These are phyloP conservation scores for Kwoniella sp. DNA, from an alignment of 768 basidiomycete species.

Conservation along the genomic window DNA sequence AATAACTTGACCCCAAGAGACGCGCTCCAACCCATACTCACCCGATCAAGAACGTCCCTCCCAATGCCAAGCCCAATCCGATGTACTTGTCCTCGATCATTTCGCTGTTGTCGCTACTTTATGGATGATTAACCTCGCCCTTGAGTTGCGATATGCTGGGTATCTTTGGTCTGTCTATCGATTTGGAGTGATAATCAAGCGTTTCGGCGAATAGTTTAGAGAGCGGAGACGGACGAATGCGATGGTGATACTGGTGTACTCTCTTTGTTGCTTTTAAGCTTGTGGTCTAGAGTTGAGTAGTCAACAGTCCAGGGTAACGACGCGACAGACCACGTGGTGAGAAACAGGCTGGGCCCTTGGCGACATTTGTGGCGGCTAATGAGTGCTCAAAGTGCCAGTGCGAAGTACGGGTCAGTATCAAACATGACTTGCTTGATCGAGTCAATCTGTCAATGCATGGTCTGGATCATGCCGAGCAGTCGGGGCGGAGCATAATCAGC, in stretches of 20 bases:
- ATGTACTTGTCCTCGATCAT: slow-evolving; percentile 89
- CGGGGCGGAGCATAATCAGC: no score
- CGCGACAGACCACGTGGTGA: background rate
- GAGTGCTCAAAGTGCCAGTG: no score
- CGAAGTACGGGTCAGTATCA: no score
- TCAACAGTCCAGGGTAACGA: background rate
- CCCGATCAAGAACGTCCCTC: slow-evolving; percentile 79
- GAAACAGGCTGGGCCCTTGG: background rate
- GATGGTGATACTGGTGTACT: background rate
- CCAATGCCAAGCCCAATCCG: slow-evolving; percentile 83
- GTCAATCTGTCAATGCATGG: no score
- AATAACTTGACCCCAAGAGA: background rate
- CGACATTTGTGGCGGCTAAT: no score
- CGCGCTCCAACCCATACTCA: slow-evolving; percentile 25
- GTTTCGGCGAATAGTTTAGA: background rate
- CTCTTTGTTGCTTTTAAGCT: background rate
- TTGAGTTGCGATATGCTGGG: slow-evolving; percentile 10
- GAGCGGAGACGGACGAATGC: background rate
- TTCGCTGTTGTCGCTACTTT: background rate
- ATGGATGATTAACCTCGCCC: background rate
- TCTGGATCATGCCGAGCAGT: no score
- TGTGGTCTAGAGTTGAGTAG: background rate
- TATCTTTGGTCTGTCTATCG: background rate
- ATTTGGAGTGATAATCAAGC: background rate
- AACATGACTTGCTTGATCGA: no score